Conservation (phyloP, 78 protist species). For the Emiliania huxleyi region DNA sequence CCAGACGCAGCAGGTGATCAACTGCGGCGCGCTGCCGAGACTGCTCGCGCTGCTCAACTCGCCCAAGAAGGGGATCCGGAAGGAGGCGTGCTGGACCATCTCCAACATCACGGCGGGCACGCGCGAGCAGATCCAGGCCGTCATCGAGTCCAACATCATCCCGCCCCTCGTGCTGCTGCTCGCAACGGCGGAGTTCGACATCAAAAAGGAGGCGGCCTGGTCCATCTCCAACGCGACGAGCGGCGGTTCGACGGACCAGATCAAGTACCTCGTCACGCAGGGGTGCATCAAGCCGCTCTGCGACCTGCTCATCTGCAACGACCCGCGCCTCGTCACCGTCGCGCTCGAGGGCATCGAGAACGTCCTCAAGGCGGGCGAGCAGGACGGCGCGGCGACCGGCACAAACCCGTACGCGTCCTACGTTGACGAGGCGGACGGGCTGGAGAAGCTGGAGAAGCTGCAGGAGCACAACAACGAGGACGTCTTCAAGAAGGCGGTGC, state of each 20-base stretch:
- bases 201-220: constrained; percentile 97
- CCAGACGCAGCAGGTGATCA: constrained; percentile 93
- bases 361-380: constrained; percentile 75
- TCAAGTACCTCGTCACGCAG: constrained; percentile 57
- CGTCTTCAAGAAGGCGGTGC: constrained; percentile 72
- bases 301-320: constrained; percentile 73
- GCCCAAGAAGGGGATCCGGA: constrained; percentile 70
- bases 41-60: constrained; percentile 21
- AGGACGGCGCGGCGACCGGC: background rate
- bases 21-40: constrained; percentile 64
- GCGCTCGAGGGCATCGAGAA: constrained; percentile 89
- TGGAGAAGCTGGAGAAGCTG: constrained; percentile 74
- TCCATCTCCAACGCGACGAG: constrained; percentile 91
- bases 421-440: constrained; percentile 85
- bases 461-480: constrained; percentile 81
- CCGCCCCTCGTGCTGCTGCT: constrained; percentile 39
- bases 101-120: constrained; percentile 97
- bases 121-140: background rate
- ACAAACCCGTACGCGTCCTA: constrained; percentile 16
- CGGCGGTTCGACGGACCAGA: constrained; percentile 86
- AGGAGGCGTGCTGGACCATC: constrained; percentile 98
- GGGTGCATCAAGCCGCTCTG: constrained; percentile 79
- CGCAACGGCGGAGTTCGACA: constrained; percentile 68
- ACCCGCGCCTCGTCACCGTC: constrained; percentile 78
- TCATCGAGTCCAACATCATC: background rate